phyloP scores from a whole-genome alignment of 352 stramenopile species.

The Globisporangium paroecandrum region DNA sequence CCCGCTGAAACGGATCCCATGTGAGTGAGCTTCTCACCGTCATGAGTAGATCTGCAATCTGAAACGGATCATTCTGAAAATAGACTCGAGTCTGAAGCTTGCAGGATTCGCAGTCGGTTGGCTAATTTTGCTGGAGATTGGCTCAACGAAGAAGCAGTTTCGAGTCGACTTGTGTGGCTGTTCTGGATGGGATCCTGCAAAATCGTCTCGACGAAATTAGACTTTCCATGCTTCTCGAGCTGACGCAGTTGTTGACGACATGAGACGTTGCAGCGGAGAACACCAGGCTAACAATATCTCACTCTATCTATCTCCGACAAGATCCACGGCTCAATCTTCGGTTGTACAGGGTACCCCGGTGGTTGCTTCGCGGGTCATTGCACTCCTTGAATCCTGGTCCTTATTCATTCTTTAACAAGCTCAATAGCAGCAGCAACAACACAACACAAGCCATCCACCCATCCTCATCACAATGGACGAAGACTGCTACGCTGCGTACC shows the following conservation, averaged over 20 bases:
- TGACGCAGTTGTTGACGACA: slow-evolving; percentile 1
- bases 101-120: not conserved
- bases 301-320: not conserved
- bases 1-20: not conserved
- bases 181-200: not conserved
- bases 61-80: not conserved
- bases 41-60: not conserved
- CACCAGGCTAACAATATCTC: not conserved
- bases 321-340: not conserved
- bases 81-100: not conserved
- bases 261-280: slow-evolving; percentile 1
- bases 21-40: not conserved
- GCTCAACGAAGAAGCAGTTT: not conserved
- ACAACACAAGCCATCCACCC: not conserved
- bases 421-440: not conserved
- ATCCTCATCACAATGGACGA: not conserved
- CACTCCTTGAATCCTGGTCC: not conserved
- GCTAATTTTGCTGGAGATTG: not conserved
- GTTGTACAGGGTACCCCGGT: not conserved
- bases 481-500: not conserved
- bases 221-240: not conserved
- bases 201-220: not conserved
- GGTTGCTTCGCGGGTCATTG: not conserved
- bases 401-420: not conserved
- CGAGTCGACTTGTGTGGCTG: not conserved